Evolutionary conservation across 176 grass and related monocot genomes (phyloP), one percentile per base, ranked within the genome.

Genomic region (Pharus latifolius): DNA sequence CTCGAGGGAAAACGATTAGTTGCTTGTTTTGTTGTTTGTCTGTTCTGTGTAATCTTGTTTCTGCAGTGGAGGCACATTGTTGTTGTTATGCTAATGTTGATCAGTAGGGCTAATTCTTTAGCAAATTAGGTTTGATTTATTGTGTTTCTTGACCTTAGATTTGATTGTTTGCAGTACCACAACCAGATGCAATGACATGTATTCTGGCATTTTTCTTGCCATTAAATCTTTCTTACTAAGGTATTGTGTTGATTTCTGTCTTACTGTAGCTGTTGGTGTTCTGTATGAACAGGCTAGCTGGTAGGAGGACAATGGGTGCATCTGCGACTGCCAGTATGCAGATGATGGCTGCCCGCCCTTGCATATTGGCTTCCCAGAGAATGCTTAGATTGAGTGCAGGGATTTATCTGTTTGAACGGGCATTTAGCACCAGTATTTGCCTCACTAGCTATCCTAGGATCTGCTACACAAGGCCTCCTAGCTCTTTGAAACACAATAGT

Each of bases 241-340:
- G 10, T 61, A 23, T 33, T 19, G 44, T 35, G 32, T 2, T 24
- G 4, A n/a, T n/a, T n/a, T n/a, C n/a, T n/a, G n/a, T n/a, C n/a
- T n/a, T n/a, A n/a, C n/a, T n/a, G n/a, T n/a, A n/a, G n/a, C n/a
- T 72, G 5, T 19, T 12, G 10, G 12, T 84, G 25, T 60, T 78
- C 15, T 77, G 16, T 34, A 19, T 73, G 50, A 29, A 33, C 42
- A 74, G 33, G n/a, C n/a, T 40, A 23, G 30, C 70, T 40, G 26
- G 7, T 47, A 71, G 32, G 24, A 66, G 63, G 54, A 71, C 31
- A 71, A 95, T 95, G 83, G 72, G 56, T 25, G 80, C 83, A 15
- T 86, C 72, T 49, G 80, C 83, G 40, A 69, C 86, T 31, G 49
- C 78, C 27, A 60, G 83, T 49, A 41, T 78, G 79, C 83, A 87